Percentiles rank a stretch among this genome's conserved stretches.
Conservation (phyloP, 208 protist genomes). For the Leishmania arabica region DNA sequence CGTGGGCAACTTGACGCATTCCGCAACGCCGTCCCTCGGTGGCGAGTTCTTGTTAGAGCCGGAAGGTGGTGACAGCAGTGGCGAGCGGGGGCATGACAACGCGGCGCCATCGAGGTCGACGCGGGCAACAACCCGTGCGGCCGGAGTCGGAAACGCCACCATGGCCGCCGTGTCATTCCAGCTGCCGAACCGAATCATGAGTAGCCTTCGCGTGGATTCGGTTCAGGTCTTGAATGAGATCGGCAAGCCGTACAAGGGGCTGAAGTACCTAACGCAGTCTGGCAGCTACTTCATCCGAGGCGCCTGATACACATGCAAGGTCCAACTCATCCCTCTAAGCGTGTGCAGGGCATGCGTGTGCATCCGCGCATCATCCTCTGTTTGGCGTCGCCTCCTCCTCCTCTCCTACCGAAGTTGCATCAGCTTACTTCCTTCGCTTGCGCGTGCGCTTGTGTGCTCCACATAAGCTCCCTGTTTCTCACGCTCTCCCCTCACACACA, state of each 20-base stretch:
- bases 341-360: not conserved
- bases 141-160: conserved; percentile 28
- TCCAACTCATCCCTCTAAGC: not conserved
- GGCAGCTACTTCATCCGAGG: conserved; percentile 83
- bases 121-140: not conserved
- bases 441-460: not conserved
- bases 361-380: not conserved
- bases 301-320: conserved; percentile 30
- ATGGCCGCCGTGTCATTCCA: conserved; percentile 68
- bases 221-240: conserved; percentile 84
- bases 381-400: not conserved
- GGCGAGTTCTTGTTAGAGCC: conserved; percentile 68
- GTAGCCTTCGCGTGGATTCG: conserved; percentile 73
- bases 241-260: conserved; percentile 86
- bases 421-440: not conserved
- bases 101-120: conserved; percentile 2
- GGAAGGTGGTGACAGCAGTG: not conserved
- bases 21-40: conserved; percentile 61
- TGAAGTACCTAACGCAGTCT: conserved; percentile 82
- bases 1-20: conserved; percentile 69
- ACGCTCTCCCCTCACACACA: not conserved
- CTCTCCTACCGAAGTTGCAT: not conserved
- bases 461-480: not conserved
- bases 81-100: not conserved
- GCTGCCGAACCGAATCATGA: conserved; percentile 74